These are phyloP conservation scores for Jasminum sambac DNA, from an alignment of 257 asterid genomes.

Conservation along the genomic window DNA sequence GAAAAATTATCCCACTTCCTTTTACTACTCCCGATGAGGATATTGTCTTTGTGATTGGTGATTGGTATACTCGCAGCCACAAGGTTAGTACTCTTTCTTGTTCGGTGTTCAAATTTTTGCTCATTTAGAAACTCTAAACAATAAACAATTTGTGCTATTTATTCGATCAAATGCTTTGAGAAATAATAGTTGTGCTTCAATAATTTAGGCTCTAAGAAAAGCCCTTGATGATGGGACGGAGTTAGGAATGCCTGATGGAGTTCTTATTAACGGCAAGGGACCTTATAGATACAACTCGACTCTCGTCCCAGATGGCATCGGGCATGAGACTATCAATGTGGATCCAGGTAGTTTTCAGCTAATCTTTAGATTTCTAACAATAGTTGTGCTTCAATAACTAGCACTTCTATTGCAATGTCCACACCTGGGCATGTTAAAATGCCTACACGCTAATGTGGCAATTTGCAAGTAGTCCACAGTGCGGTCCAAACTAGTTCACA, in stretches of 20 bases:
- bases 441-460: too few relatives aligned
- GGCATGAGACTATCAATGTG: constrained; percentile 71
- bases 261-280: constrained; percentile 94
- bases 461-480: too few relatives aligned
- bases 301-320: constrained; percentile 81
- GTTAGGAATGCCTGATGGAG: constrained; percentile 94
- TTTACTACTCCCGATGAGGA: constrained; percentile 83
- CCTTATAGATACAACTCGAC: constrained; percentile 81
- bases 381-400: too few relatives aligned
- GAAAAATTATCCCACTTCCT: constrained; percentile 63
- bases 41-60: constrained; percentile 77
- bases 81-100: constrained; percentile 36
- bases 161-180: background rate
- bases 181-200: constrained; percentile 5
- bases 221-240: constrained; percentile 67
- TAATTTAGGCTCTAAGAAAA: constrained; percentile 56
- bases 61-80: constrained; percentile 86
- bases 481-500: too few relatives aligned
- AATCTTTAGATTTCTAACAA: background rate
- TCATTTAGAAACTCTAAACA: background rate
- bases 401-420: too few relatives aligned
- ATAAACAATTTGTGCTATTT: background rate
- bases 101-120: background rate
- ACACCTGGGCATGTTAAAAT: too few relatives aligned
- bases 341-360: constrained; percentile 58